Evolutionary conservation across 2,329 filamentous ascomycete species (phyloP), one percentile per base, ranked within the genome.

Genomic region (Ceratocystis colombiana): DNA sequence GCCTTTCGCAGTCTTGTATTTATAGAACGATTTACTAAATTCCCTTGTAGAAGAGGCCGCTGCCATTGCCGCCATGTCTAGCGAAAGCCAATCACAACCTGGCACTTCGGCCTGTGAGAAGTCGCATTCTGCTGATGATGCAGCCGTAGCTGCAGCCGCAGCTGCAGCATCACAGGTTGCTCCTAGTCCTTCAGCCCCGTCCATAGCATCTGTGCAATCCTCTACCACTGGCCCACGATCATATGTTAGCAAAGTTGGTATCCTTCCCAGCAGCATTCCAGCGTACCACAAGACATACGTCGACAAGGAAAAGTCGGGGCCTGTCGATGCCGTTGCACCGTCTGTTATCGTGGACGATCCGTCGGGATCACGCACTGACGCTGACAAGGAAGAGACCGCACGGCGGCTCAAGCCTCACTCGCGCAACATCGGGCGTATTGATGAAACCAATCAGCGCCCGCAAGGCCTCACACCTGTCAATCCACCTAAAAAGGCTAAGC

Each of bases 251-350:
- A 96, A 95, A 70, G 89, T 99, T 64, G 90, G 90, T 68, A 90
- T 99, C 62, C 79, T 99, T 10, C 92, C 94, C 2, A 96, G 89
- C 70, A 96, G 91, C 75, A 78, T 99, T 55, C 90, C 94, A 5
- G 86, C 89, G 41, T 95, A 96, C 68, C 94, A 99, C 75, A 87
- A 88, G 69, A 92, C 94, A 64, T 94, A 88, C 70, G 93, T 97
- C 83, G 88, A 91, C 73, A 85, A 88, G 66, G 79, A 80, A 72
- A 81, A 83, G 73, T 79, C 82, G 8, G 82, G 80, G 62, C 75
- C 76, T 68, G 78, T 80, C 59, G 66, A 68, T 17, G 76, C 79
- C 67, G 70, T 72, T 61, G 73, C 78, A 1, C 73, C 79, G 12
- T 74, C 77, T 10, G 76, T 76, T 69, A 77, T 74, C 69, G 75